These are phyloP conservation scores for Boletus rufocinnamomeus DNA, from an alignment of 768 basidiomycete species.

Conservation along the genomic window DNA sequence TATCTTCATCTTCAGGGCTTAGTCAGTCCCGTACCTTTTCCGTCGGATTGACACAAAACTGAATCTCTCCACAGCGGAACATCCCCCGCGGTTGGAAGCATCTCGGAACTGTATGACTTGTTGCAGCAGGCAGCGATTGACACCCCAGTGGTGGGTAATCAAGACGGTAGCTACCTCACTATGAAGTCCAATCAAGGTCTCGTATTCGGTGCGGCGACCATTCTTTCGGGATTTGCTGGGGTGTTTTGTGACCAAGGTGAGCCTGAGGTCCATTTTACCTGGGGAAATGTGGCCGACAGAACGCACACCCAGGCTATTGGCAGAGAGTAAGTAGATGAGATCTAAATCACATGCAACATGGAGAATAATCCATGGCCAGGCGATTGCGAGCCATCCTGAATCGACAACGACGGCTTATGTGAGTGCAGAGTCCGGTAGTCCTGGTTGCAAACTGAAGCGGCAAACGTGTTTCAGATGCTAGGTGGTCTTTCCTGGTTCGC, in stretches of 20 bases:
- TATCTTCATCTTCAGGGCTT: slow-evolving; percentile 37
- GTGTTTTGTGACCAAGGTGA: slow-evolving; percentile 54
- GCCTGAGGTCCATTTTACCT: neutral
- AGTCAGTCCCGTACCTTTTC: slow-evolving; percentile 24
- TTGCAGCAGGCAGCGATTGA: slow-evolving; percentile 46
- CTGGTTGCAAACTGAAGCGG: neutral
- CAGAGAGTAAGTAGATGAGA: slow-evolving; percentile 40
- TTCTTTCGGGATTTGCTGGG: slow-evolving; percentile 46
- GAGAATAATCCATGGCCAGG: slow-evolving; percentile 28
- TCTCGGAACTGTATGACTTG: slow-evolving; percentile 47
- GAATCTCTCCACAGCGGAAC: slow-evolving; percentile 33
- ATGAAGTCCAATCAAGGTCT: slow-evolving; percentile 54
- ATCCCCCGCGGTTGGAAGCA: slow-evolving; percentile 40
- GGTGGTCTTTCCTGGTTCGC: slow-evolving; percentile 61
- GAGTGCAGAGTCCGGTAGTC: slow-evolving; percentile 9
- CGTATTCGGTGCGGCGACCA: slow-evolving; percentile 42
- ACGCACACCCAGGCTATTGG: slow-evolving; percentile 46
- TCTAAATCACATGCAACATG: neutral
- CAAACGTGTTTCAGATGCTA: slow-evolving; percentile 41
- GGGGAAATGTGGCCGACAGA: neutral
- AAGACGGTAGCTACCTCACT: slow-evolving; percentile 54
- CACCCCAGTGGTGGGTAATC: slow-evolving; percentile 51
- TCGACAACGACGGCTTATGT: slow-evolving; percentile 55
- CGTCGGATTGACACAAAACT: neutral
- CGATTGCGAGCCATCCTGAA: slow-evolving; percentile 51